A percentile compares a stretch with the other conserved stretches of the same genome.
These are phyloP conservation scores for Sugiyamaella qingdaonensis DNA, from an alignment of 805 yeast genomes.

Conservation along the genomic window DNA sequence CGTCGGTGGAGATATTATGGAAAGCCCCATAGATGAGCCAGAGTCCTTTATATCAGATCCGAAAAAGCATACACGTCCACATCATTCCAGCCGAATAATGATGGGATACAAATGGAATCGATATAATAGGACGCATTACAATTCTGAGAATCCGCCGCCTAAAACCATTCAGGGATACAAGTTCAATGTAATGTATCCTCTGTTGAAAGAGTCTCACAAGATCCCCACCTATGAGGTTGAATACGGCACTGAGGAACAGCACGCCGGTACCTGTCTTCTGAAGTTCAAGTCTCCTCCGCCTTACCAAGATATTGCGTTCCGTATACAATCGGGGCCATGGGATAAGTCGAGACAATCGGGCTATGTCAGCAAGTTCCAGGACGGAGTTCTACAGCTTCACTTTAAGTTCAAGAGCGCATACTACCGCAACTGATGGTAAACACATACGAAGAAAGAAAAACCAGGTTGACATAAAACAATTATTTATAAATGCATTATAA, in stretches of 20 bases:
- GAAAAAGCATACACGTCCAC: slow-evolving; percentile 20
- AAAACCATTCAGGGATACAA: slow-evolving; percentile 36
- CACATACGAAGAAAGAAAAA: too few relatives aligned
- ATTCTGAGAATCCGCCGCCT: slow-evolving; percentile 35
- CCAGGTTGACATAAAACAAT: not conserved
- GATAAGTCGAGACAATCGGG: slow-evolving; percentile 29
- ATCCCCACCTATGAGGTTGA: slow-evolving; percentile 33
- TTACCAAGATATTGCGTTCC: slow-evolving; percentile 33
- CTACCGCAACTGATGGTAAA: slow-evolving; percentile 24
- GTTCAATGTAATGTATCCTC: slow-evolving; percentile 35
- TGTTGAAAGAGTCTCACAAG: slow-evolving; percentile 22
- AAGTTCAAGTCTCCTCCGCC: slow-evolving; percentile 33
- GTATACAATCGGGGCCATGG: slow-evolving; percentile 35
- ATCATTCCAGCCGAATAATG: slow-evolving; percentile 29
- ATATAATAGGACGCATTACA: slow-evolving; percentile 35
- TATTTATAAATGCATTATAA: slow-evolving; percentile 23
- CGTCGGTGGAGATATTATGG: not conserved
- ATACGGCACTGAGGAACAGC: slow-evolving; percentile 10
- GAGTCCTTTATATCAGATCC: not conserved
- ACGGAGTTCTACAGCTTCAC: slow-evolving; percentile 35
- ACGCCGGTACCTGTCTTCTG: slow-evolving; percentile 29
- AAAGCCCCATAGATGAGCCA: not conserved
- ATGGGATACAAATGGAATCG: slow-evolving; percentile 37
- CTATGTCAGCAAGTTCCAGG: slow-evolving; percentile 31
- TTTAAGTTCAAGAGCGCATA: slow-evolving; percentile 32